phyloP scores from a whole-genome alignment of 2,329 filamentous ascomycete genomes.

The Phialophora expanda region DNA sequence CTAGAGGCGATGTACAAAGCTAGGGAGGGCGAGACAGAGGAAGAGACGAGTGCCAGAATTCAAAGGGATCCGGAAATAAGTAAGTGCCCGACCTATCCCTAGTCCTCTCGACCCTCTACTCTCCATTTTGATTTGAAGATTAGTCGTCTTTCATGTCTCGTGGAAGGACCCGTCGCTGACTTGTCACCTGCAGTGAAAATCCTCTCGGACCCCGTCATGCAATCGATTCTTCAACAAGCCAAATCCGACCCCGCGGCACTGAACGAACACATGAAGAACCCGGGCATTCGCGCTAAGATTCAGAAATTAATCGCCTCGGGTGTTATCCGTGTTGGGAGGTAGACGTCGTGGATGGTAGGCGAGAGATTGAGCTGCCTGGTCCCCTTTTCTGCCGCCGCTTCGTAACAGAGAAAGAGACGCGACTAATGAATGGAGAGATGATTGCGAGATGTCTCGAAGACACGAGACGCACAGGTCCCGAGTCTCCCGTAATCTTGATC shows the following conservation, averaged over 20 bases:
- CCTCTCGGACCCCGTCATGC: slow-evolving; percentile 96
- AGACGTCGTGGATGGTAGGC: slow-evolving; percentile 1
- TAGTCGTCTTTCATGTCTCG: not conserved
- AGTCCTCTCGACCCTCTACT: not conserved
- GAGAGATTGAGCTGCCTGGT: not conserved
- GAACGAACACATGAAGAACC: slow-evolving; percentile 96
- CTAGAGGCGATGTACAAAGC: slow-evolving; percentile 86
- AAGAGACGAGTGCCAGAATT: slow-evolving; percentile 90
- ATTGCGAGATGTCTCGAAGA: not conserved
- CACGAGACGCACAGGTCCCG: not conserved
- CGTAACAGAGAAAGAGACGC: not conserved
- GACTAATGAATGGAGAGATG: not conserved
- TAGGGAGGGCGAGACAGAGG: slow-evolving; percentile 92
- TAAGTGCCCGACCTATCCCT: slow-evolving; percentile 23
- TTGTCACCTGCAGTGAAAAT: slow-evolving; percentile 33
- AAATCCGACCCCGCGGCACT: slow-evolving; percentile 90
- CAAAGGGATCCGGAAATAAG: slow-evolving; percentile 90
- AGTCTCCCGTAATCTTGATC: not conserved
- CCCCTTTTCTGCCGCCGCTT: not conserved
- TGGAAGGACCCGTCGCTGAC: slow-evolving; percentile 4
- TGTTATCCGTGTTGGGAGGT: slow-evolving; percentile 78
- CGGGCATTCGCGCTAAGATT: slow-evolving; percentile 81
- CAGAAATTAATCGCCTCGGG: slow-evolving; percentile 94
- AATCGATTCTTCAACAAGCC: slow-evolving; percentile 94
- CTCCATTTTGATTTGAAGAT: not conserved